Evolutionary conservation across 306 rosid species (phyloP), one percentile per base, ranked within the genome.

Genomic region (Lithocarpus polystachyus): DNA sequence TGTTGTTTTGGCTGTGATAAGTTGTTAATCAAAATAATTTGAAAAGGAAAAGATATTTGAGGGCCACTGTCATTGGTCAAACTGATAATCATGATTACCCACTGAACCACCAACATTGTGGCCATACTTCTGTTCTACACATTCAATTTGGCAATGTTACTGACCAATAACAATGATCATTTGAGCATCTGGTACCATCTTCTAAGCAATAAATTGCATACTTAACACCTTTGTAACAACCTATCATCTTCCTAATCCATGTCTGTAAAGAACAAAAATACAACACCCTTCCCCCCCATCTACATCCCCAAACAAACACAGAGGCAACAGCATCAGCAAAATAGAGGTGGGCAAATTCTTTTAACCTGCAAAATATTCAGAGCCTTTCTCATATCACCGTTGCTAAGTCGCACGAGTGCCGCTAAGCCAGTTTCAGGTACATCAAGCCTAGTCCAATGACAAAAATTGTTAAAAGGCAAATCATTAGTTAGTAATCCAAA

Each of bases 371-470:
- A 87, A 68, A 92, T 92, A 65, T 94, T 94, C 86, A 94, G 80
- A 29, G 94, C 98, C 89, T 88, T 94, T 87, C 98, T 92, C 97
- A 94, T 94, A 80, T 94, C 98, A 72, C 98, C 98, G 78, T 84
- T 92, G 90, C 98, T 88, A 48, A 94, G 97, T 70, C 96, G 88
- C 72, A 94, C 96, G 79, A 92, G 85, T 17, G 97, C 97, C 23
- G 79, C 89, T 77, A 94, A 84, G 75, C 98, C 97, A 81, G 82
- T 75, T 56, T 89, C 96, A 45, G 91, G 52, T 71, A 90, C 98
- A 75, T 90, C 94, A 84, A 94, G 95, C 93, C 98, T 94, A 56
- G 61, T 79, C 64, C 77, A 72, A 80, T 43, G 75, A 79, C 53
- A 54, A 64, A 70, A 79, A 71, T 53, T 77, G 43, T 18, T 61